Evolutionary conservation across 345 rosid species (phyloP), one percentile per base, ranked within the genome.

Genomic region (Ricinus communis): DNA sequence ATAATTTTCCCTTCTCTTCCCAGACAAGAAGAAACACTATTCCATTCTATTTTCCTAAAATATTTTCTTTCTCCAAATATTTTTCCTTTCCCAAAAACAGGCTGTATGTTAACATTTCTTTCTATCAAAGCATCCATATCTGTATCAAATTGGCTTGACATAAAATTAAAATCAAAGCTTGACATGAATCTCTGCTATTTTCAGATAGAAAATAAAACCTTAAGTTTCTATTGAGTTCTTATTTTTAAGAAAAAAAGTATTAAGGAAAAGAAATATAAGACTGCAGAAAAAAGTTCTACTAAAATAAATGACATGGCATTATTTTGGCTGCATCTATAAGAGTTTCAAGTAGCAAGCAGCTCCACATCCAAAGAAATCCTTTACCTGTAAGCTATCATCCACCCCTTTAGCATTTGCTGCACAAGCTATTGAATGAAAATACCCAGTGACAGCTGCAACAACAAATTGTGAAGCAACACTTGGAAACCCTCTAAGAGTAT

Each of bases 331-430:
- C 47, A 10, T 24, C 36, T 15, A 31, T 46, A 45, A 30, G 43
- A 47, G 36, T 28, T 45, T 21, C 45, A 70, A 16, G n/a, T n/a
- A n/a, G 54, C 56, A 60, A 50, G 9, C 53, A 53, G 52, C 27
- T 59, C 51, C 28, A 21, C 21, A 70, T 70, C 43, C 41, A 38
- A 27, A 43, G 18, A 54, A 14, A 21, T 62, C 8, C 31, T 74
- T 81, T 87, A 95, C 99, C 96, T 95, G 96, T 82, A 95, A 87
- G 85, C 98, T 95, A 77, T 90, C 97, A 86, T 92, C 97, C 50
- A 89, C 98, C 66, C 99, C 99, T 87, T 92, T 95, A 50, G 97
- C 79, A 77, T 90, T 86, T 65, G 96, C 99, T 36, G 89, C 99
- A 79, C 92, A 92, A 53, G 97, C 88, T 75, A 95, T 90, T 25